phyloP scores from a whole-genome alignment of 306 rosid species.

The Pyrus communis region DNA sequence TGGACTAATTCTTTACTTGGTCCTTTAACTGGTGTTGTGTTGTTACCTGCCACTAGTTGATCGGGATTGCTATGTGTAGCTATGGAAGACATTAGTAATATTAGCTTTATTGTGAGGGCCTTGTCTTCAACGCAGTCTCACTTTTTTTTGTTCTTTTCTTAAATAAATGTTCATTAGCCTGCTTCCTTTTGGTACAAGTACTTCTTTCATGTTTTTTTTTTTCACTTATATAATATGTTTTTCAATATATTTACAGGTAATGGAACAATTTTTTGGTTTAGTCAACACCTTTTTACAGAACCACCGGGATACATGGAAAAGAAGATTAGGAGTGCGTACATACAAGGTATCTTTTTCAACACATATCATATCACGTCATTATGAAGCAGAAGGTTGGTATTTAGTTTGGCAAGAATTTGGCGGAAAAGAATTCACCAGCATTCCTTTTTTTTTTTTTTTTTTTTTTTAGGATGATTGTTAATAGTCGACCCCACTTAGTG shows the following conservation, averaged over 20 bases:
- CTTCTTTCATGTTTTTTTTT: background rate
- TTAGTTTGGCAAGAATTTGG: background rate
- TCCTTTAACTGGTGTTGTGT: background rate
- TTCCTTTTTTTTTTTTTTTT: background rate
- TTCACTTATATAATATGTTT: constrained; percentile 7
- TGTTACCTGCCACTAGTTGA: background rate
- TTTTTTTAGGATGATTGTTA: background rate
- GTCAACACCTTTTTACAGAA: constrained; percentile 88
- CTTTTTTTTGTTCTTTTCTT: background rate
- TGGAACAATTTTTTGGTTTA: constrained; percentile 91
- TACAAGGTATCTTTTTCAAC: constrained; percentile 65
- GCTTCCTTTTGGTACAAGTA: background rate
- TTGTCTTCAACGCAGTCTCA: background rate
- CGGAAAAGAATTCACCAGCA: background rate
- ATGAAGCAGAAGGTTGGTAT: background rate
- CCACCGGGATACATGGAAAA: constrained; percentile 71
- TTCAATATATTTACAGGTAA: constrained; percentile 43
- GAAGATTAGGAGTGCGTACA: constrained; percentile 83
- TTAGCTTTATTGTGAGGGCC: background rate
- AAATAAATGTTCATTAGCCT: background rate
- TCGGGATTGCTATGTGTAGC: background rate
- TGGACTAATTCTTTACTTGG: background rate
- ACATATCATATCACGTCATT: background rate
- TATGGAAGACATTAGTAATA: background rate
- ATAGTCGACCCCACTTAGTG: no score